Evolutionary conservation across 1,139 yeast species (phyloP).

Genomic region (Tardiomyces blankii): DNA sequence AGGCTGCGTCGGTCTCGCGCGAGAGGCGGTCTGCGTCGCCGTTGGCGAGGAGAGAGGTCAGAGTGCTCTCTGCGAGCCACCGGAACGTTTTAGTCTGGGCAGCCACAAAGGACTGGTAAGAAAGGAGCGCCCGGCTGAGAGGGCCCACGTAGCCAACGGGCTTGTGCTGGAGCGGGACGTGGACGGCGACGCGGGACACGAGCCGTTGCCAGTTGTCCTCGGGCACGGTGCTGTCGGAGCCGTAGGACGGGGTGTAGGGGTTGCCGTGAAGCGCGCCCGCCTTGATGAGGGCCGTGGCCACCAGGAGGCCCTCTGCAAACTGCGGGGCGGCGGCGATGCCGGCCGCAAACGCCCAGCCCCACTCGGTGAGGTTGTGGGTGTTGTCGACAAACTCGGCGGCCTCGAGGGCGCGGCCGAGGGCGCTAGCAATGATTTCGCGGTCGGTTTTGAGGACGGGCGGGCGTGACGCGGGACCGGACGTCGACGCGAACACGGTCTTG

Average conservation of each 20-base stretch:
- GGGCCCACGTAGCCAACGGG: conserved; percentile 64
- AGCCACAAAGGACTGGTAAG: conserved; percentile 57
- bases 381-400: conserved; percentile 44
- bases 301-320: conserved; percentile 19
- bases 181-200: conserved; percentile 47
- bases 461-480: neutral
- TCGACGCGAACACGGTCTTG: neutral
- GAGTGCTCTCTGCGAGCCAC: conserved; percentile 45
- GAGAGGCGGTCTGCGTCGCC: conserved; percentile 37
- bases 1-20: conserved; percentile 28
- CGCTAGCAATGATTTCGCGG: conserved; percentile 25
- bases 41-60: conserved; percentile 42
- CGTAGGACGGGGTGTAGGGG: conserved; percentile 19
- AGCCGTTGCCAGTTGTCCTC: conserved; percentile 15
- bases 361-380: conserved; percentile 34
- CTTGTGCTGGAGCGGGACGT: conserved; percentile 41
- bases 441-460: neutral
- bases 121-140: conserved; percentile 48
- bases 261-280: conserved; percentile 12
- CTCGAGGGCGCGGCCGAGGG: conserved; percentile 46
- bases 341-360: conserved; percentile 43
- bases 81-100: conserved; percentile 41
- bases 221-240: neutral
- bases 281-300: conserved; percentile 21
- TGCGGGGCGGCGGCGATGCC: conserved; percentile 19